Conservation (phyloP, 2,329 filamentous ascomycete species). For the Rutstroemia sp. region DNA sequence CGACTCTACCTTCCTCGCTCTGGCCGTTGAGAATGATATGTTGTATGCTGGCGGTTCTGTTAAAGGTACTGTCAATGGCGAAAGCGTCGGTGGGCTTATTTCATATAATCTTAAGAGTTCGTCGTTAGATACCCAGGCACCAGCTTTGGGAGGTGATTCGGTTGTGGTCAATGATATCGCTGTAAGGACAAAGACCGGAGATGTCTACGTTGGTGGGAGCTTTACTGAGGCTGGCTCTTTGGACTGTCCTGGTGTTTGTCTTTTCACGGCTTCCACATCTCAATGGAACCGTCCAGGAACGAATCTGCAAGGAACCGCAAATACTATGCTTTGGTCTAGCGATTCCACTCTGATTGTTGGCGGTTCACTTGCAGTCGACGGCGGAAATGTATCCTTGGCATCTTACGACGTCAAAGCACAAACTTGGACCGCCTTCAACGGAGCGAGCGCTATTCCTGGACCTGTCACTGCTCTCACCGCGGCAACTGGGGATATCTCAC, state of each 20-base stretch:
- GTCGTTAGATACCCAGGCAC: conserved; percentile 63
- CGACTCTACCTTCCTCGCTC: conserved; percentile 67
- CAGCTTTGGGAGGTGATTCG: conserved; percentile 61
- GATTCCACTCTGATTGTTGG: conserved; percentile 66
- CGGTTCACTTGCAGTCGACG: conserved; percentile 65
- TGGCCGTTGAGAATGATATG: conserved; percentile 58
- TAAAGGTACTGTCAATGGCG: conserved; percentile 59
- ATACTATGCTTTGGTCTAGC: conserved; percentile 68
- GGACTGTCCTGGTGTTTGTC: conserved; percentile 74
- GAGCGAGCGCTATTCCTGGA: conserved; percentile 63
- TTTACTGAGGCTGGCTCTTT: conserved; percentile 81
- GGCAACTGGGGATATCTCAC: conserved; percentile 61
- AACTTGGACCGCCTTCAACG: conserved; percentile 57
- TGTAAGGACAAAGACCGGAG: conserved; percentile 58
- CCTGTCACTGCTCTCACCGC: conserved; percentile 69
- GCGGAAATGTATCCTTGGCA: conserved; percentile 59
- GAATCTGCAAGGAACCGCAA: conserved; percentile 62
- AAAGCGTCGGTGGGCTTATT: conserved; percentile 63
- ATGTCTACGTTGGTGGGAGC: conserved; percentile 79
- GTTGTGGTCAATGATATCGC: conserved; percentile 71
- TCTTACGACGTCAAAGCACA: conserved; percentile 63
- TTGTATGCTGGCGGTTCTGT: conserved; percentile 80
- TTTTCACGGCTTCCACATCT: conserved; percentile 60
- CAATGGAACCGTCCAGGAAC: conserved; percentile 78
- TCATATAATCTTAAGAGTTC: conserved; percentile 67